Percentiles rank a stretch among this genome's conserved stretches.
Conservation (phyloP, 257 asterid species). For the Echium plantagineum region DNA sequence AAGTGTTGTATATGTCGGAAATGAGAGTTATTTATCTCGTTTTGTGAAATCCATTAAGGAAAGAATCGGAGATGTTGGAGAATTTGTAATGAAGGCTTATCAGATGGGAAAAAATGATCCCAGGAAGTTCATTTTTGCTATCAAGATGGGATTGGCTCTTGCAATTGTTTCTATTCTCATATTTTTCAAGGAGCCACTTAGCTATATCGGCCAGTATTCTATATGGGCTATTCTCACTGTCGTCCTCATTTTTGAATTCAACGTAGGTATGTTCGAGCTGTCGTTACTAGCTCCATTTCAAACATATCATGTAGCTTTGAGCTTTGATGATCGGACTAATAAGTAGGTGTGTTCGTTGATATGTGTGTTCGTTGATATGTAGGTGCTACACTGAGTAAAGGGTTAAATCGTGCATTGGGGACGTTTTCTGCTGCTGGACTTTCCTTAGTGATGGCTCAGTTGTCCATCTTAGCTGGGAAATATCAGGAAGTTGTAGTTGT, state of each 20-base stretch:
- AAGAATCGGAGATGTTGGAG: slow-evolving; percentile 4
- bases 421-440: slow-evolving; percentile 40
- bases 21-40: slow-evolving; percentile 27
- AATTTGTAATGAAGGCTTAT: slow-evolving; percentile 13
- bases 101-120: slow-evolving; percentile 63
- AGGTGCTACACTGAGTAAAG: slow-evolving; percentile 45
- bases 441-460: slow-evolving; percentile 32
- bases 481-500: slow-evolving; percentile 52
- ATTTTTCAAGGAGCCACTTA: slow-evolving; percentile 50
- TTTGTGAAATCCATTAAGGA: slow-evolving; percentile 13
- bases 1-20: slow-evolving; percentile 12
- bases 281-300: background rate
- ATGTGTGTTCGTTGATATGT: too few species aligned
- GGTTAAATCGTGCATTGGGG: slow-evolving; percentile 39
- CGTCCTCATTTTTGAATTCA: slow-evolving; percentile 19
- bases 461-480: slow-evolving; percentile 34
- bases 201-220: slow-evolving; percentile 34
- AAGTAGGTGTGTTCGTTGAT: too few species aligned
- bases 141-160: slow-evolving; percentile 47
- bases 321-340: too few species aligned
- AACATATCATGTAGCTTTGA: too few species aligned
- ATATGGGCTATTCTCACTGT: slow-evolving; percentile 67
- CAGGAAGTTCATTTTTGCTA: slow-evolving; percentile 51
- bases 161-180: slow-evolving; percentile 49
- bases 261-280: slow-evolving; percentile 12